Conservation (phyloP, 2,329 filamentous ascomycete species). For the Ophiostoma novo-ulmi region DNA sequence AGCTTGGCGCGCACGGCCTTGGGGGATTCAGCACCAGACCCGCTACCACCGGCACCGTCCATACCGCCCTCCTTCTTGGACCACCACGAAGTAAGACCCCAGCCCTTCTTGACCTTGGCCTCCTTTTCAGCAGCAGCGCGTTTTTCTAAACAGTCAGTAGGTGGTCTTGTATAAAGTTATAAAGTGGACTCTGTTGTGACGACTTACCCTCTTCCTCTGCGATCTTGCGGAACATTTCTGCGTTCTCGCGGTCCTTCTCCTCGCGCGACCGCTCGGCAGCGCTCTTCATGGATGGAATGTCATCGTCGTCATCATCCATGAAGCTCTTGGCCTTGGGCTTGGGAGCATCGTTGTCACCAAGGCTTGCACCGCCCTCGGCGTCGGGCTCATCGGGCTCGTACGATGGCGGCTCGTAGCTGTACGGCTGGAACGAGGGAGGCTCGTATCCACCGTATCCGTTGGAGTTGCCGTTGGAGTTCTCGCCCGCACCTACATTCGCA, state of each 20-base stretch:
- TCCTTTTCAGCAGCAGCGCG: slow-evolving; percentile 50
- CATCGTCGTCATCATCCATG: slow-evolving; percentile 78
- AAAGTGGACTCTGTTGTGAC: background rate
- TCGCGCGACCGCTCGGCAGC: slow-evolving; percentile 56
- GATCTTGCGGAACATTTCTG: slow-evolving; percentile 78
- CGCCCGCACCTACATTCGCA: slow-evolving; percentile 21
- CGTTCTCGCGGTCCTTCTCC: slow-evolving; percentile 71
- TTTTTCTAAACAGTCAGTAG: slow-evolving; percentile 40
- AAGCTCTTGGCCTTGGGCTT: slow-evolving; percentile 65
- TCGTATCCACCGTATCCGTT: slow-evolving; percentile 49
- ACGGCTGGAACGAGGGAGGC: slow-evolving; percentile 57
- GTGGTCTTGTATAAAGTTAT: background rate
- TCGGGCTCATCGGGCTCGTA: slow-evolving; percentile 48
- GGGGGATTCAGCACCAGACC: slow-evolving; percentile 38
- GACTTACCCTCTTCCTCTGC: slow-evolving; percentile 60
- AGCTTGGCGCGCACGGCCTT: slow-evolving; percentile 87
- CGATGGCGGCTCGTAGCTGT: slow-evolving; percentile 53
- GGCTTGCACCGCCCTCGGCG: slow-evolving; percentile 37
- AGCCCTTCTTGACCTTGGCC: slow-evolving; percentile 58
- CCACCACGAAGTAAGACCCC: slow-evolving; percentile 81
- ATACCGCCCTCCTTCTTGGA: slow-evolving; percentile 55
- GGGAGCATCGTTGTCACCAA: slow-evolving; percentile 39
- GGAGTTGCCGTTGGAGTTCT: slow-evolving; percentile 45
- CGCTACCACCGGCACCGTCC: slow-evolving; percentile 30
- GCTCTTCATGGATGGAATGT: slow-evolving; percentile 53